Evolutionary conservation across 2,329 filamentous ascomycete genomes (phyloP).

Genomic region (Teratosphaeriaceae sp.): DNA sequence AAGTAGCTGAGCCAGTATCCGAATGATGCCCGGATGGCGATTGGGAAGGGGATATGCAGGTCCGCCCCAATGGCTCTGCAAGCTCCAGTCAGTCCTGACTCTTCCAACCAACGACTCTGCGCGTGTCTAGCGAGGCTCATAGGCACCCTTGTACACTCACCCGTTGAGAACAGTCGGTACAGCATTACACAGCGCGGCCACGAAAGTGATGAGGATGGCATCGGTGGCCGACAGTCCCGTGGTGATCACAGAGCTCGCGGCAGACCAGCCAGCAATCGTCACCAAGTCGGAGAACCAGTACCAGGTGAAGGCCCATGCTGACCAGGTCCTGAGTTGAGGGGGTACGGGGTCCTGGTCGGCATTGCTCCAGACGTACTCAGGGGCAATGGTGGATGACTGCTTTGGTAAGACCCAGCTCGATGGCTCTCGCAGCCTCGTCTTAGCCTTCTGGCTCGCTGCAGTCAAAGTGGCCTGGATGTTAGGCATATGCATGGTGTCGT

Average conservation of each 20-base stretch:
- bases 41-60: slow-evolving; percentile 39
- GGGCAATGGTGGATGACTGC: slow-evolving; percentile 41
- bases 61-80: slow-evolving; percentile 33
- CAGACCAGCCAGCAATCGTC: slow-evolving; percentile 27
- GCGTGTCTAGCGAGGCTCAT: too few species aligned
- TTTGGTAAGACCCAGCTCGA: slow-evolving; percentile 40
- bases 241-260: slow-evolving; percentile 41
- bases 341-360: slow-evolving; percentile 32
- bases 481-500: neutral
- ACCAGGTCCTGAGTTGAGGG: slow-evolving; percentile 19
- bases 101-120: too few species aligned
- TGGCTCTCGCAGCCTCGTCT: slow-evolving; percentile 2
- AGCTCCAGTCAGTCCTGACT: neutral
- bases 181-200: slow-evolving; percentile 47
- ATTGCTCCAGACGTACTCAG: slow-evolving; percentile 35
- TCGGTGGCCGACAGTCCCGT: slow-evolving; percentile 51
- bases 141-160: neutral
- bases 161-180: slow-evolving; percentile 53
- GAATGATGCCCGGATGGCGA: slow-evolving; percentile 11
- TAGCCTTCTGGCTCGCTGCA: slow-evolving; percentile 4
- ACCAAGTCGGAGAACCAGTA: slow-evolving; percentile 36
- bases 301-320: slow-evolving; percentile 32
- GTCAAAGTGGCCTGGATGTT: neutral
- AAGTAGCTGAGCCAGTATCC: slow-evolving; percentile 18
- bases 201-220: slow-evolving; percentile 45